Evolutionary conservation across 495 filamentous ascomycete genomes (phyloP), one percentile per base, ranked within the genome.

Genomic region (Talaromyces thailandensis): DNA sequence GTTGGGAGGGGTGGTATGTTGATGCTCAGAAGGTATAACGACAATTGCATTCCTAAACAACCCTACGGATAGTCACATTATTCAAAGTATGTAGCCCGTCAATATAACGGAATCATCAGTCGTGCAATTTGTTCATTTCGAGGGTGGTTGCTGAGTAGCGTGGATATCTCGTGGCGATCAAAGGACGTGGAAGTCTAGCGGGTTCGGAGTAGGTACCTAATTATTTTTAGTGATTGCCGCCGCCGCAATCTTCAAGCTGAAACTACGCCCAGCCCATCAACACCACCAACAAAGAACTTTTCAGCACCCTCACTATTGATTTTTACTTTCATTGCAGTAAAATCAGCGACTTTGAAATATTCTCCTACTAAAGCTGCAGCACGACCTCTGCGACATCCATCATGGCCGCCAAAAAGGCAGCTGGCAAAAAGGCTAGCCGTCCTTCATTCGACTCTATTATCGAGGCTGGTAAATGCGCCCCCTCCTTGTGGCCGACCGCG

Each of bases 371-470:
- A 2, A n/a, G 9, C 35, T 40, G 11, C 35, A 16, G 21, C 43
- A 48, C 18, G 8, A 48, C 6, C 43, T 21, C 6, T 9, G 21
- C 43, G 21, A 21, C 43, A 18, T 48, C 43, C 43, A 48, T 48
- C n/a, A 48, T 48, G 43, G 43, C 18, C 43, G 43, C 69, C 62
- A 65, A 60, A 45, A 62, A 62, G 32, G 21, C 53, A 29, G 18
- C 56, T 50, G 24, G 18, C 57, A 57, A 58, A 57, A 43, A 63
- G 66, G 43, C 62, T 40, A 14, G 29, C 56, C 18, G 16, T 31
- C 35, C 55, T 1, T 61, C 59, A 8, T 61, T 61, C 43, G 59
- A 61, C 43, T 52, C 59, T 12, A 50, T 61, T 25, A 61, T 61
- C 21, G 59, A 61, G 43, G 59, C 59, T 61, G 59, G 59, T 61